Conservation (phyloP, 768 basidiomycete species). For the Russula dissimulans region DNA sequence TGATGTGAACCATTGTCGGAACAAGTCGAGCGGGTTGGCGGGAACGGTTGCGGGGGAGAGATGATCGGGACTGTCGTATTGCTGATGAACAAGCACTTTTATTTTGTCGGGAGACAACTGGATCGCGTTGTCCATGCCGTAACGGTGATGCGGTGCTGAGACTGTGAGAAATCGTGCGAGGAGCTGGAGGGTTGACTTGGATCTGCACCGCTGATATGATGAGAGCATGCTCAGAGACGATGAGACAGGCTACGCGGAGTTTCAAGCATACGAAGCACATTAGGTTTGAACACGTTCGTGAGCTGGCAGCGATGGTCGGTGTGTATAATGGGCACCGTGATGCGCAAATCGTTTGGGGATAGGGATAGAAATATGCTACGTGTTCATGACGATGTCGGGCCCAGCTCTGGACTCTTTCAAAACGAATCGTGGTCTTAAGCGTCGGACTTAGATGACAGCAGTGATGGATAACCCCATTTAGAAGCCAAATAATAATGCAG, state of each 20-base stretch:
- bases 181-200: neutral
- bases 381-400: too few species aligned
- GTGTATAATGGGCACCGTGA: too few species aligned
- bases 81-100: conserved; percentile 62
- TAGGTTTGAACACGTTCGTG: neutral
- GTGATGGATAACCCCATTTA: neutral
- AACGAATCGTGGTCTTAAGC: too few species aligned
- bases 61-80: conserved; percentile 63
- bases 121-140: conserved; percentile 27
- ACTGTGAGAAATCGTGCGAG: neutral
- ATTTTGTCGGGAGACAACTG: conserved; percentile 45
- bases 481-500: neutral
- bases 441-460: too few species aligned
- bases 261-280: neutral
- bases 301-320: neutral
- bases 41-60: conserved; percentile 53
- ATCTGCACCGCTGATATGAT: neutral
- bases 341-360: neutral
- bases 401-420: too few species aligned
- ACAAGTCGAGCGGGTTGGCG: conserved; percentile 72
- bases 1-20: conserved; percentile 77
- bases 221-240: neutral
- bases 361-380: too few species aligned
- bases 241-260: neutral
- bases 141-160: conserved; percentile 29